These are phyloP conservation scores for Candida koratica DNA, from an alignment of 805 yeast species.

Conservation along the genomic window DNA sequence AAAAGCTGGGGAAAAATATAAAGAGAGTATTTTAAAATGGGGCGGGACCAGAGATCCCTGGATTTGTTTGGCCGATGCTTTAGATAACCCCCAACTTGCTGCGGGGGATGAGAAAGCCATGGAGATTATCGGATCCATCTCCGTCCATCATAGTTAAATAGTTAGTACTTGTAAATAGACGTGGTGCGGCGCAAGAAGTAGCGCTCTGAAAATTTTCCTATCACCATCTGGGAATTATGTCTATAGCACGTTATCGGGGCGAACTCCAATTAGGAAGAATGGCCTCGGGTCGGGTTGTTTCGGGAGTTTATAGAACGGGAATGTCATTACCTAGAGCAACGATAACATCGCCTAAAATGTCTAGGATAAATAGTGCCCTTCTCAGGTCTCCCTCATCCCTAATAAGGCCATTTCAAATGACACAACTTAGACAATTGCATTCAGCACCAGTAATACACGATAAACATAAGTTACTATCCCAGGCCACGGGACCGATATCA, in stretches of 20 bases:
- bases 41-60: slow-evolving; percentile 93
- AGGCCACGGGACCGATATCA: slow-evolving; percentile 28
- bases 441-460: slow-evolving; percentile 14
- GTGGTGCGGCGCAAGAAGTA: not conserved
- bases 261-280: too few species aligned
- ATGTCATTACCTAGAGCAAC: too few species aligned
- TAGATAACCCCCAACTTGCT: slow-evolving; percentile 57
- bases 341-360: too few species aligned
- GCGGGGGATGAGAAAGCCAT: slow-evolving; percentile 73
- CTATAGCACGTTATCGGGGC: slow-evolving; percentile 4
- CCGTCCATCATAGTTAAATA: not conserved
- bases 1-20: slow-evolving; percentile 72
- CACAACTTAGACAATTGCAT: slow-evolving; percentile 1
- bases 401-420: not conserved
- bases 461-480: slow-evolving; percentile 26
- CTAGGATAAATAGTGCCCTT: too few species aligned
- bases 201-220: slow-evolving; percentile 4
- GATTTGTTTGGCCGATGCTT: slow-evolving; percentile 74
- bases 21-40: slow-evolving; percentile 72
- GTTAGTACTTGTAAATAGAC: not conserved
- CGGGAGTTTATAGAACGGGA: too few species aligned
- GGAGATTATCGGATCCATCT: slow-evolving; percentile 32
- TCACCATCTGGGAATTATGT: slow-evolving; percentile 4
- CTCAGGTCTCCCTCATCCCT: slow-evolving; percentile 1
- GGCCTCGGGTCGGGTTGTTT: too few species aligned